Base-by-base conservation (phyloP, 495 filamentous ascomycete species). In the Hypoxylon perforatum region DNA sequence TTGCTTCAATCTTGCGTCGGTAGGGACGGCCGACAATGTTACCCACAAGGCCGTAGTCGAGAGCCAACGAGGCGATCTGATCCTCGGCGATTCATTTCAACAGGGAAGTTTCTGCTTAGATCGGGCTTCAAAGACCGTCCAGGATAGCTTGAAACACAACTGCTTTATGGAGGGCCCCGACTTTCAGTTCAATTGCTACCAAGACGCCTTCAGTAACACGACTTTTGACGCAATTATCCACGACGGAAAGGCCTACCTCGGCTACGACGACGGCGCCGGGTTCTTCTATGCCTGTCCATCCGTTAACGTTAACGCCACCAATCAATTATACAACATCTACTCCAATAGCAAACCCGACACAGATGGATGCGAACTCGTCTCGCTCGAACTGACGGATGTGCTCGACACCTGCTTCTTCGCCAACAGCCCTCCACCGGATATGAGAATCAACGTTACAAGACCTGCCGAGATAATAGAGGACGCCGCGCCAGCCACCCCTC, bases 81-180 rank as follows among this genome's bases (percentile, higher is more conserved):
- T 61, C 11, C 57, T 75, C 2, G 71, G 73, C 1, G 73, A 71
- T 19, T 52, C 60, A 28, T 73, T 73, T 23, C 73, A 73, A 18
- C 65, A 73, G 30, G 71, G 65, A 19, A 63, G 60, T 1, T 75
- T 75, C 49, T 73, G 73, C 22, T 47, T 72, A 10, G 61, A 75
- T 35, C 66, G 58, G 60, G 58, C 64, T 30, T 51, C 62, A 2
- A 65, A 61, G 39, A 72, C 68, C n/a, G 57, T 75, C 48, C 47
- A 64, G n/a, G 73, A 75, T 50, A 17, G 55, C 14, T 54, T 72
- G 8, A 56, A 58, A 14, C 65, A 73, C 41, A 63, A 65, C 36
- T 75, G 73, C 67, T 73, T 73, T 57, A 73, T 75, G 68, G 61
- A 65, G 48, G 63, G 8, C 4, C 73, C 73, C 8, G 47, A 49